phyloP scores from a whole-genome alignment of 2,329 filamentous ascomycete species.

The Cladobotryum mycophilum region DNA sequence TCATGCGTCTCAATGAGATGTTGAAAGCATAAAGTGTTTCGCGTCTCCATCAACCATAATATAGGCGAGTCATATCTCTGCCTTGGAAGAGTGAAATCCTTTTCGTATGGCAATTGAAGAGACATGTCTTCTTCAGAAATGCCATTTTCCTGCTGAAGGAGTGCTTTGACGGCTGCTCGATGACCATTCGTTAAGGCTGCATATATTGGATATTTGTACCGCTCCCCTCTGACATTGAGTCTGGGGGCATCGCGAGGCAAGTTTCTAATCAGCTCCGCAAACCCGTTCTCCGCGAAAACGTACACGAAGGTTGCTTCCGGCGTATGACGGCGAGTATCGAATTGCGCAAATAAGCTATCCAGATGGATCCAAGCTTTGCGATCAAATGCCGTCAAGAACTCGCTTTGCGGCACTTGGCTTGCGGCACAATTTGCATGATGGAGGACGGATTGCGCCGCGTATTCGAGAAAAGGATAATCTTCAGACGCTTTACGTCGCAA shows the following conservation, averaged over 20 bases:
- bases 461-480: constrained; percentile 3
- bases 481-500: background rate
- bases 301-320: background rate
- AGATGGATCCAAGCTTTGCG: background rate
- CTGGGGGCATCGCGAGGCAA: background rate
- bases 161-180: too few species aligned
- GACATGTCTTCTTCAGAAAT: too few species aligned
- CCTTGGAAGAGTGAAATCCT: too few species aligned
- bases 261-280: background rate
- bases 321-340: background rate
- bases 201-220: constrained; percentile 2
- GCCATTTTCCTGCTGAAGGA: too few species aligned
- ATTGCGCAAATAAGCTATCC: background rate
- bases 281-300: background rate
- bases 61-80: too few species aligned
- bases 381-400: background rate
- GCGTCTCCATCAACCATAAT: too few species aligned
- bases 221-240: background rate
- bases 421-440: constrained; percentile 6
- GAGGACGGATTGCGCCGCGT: constrained; percentile 1
- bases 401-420: background rate
- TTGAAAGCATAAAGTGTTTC: too few species aligned
- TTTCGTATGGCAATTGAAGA: too few species aligned
- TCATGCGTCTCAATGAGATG: too few species aligned
- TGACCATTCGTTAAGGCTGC: background rate